phyloP scores from a whole-genome alignment of 306 rosid species.

The Castanopsis chinensis region DNA sequence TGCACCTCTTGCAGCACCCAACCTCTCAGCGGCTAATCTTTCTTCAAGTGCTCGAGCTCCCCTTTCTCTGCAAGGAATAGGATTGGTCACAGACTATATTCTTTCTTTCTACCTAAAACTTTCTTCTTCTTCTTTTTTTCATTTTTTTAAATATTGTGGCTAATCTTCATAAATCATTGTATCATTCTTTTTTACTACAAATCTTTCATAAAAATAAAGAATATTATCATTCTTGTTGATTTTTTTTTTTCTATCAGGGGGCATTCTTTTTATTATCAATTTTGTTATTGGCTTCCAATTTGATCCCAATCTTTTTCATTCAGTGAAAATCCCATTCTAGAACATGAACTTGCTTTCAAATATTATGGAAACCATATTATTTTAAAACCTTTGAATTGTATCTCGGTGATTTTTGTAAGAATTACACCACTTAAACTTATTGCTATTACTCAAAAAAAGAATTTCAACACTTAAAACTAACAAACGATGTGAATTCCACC shows the following conservation, averaged over 20 bases:
- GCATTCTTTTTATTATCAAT: background rate
- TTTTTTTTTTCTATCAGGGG: background rate
- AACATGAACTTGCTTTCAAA: background rate
- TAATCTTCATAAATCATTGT: too few species aligned
- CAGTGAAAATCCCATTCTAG: background rate
- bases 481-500: background rate
- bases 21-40: conserved; percentile 78
- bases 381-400: conserved; percentile 1
- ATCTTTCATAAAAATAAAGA: background rate
- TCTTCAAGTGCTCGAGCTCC: conserved; percentile 97
- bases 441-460: background rate
- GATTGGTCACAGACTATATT: conserved; percentile 15
- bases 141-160: too few species aligned
- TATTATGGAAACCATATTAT: background rate
- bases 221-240: background rate
- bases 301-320: background rate
- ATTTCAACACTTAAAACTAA: background rate
- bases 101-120: conserved; percentile 2
- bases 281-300: background rate
- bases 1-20: conserved; percentile 48
- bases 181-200: too few species aligned
- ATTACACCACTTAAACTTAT: background rate
- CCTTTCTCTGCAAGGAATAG: conserved; percentile 62
- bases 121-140: background rate
- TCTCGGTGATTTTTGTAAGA: background rate